Evolutionary conservation across 2,329 filamentous ascomycete genomes (phyloP), one percentile per base, ranked within the genome.

Genomic region (Claviceps capensis): DNA sequence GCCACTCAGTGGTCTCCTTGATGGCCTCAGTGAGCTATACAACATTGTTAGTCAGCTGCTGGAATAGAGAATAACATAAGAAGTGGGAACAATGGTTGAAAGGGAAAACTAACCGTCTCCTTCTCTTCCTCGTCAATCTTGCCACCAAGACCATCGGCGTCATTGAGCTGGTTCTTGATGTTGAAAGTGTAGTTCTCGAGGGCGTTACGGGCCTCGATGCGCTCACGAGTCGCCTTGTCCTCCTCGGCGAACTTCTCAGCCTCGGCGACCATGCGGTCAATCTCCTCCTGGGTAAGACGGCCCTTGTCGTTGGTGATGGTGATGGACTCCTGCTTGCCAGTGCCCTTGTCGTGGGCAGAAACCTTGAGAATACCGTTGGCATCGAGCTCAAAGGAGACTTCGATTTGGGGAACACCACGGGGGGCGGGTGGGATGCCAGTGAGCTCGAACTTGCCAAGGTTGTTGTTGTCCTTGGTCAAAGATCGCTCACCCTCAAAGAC

Each of bases 261-360:
- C 75, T 98, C 93, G 61, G 85, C 83, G 58, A 98, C 89, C 93
- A 98, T 98, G 72, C 93, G 93, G 72, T 97, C 91, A 63, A 98
- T 98, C 72, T 98, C 93, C 62, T 98, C 93, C 65, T 86, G 85
- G 63, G 86, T 89, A 50, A 98, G 85, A 70, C 93, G 91, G 61
- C 93, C 93, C 84, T 97, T 97, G 76, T 98, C 93, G 76, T 98
- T 97, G 75, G 86, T 97, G 69, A 98, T 98, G 63, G 93, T 97
- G 71, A 98, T 97, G 58, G 86, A 89, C 79, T 98, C 89, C 57
- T 81, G 82, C 81, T 97, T 96, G 72, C 93, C 93, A 64, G 91
- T 96, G 68, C 90, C 93, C 85, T 97, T 97, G 74, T 98, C 93
- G 65, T 86, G 84, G 60, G 93, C 93, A 59, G 86, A 88, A 57